These are phyloP conservation scores for Fusarium sp. DNA, from an alignment of 2,329 filamentous ascomycete genomes.

Conservation along the genomic window DNA sequence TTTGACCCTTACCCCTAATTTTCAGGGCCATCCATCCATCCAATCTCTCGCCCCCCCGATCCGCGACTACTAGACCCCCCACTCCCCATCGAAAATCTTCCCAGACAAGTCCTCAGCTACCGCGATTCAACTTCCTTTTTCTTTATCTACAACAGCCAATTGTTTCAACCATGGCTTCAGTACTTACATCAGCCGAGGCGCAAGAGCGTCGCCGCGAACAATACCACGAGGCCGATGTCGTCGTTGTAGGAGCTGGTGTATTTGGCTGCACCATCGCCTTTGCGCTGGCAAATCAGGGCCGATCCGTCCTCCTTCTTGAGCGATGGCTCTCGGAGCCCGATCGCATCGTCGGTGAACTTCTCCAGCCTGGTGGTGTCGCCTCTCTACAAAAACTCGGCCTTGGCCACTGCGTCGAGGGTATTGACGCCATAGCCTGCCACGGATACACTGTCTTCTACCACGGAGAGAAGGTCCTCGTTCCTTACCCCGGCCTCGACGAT, in stretches of 20 bases:
- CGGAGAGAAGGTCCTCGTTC: slow-evolving; percentile 77
- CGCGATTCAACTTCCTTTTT: slow-evolving; percentile 4
- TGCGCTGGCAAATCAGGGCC: slow-evolving; percentile 87
- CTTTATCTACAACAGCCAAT: slow-evolving; percentile 16
- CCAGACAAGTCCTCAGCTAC: slow-evolving; percentile 18
- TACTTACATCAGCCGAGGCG: slow-evolving; percentile 55
- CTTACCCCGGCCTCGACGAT: slow-evolving; percentile 77
- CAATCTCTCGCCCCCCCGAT: slow-evolving; percentile 44
- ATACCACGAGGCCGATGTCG: slow-evolving; percentile 80
- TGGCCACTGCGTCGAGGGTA: slow-evolving; percentile 84
- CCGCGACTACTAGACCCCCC: slow-evolving; percentile 37
- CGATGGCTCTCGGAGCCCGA: slow-evolving; percentile 91
- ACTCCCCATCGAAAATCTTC: slow-evolving; percentile 37
- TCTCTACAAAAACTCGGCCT: slow-evolving; percentile 86
- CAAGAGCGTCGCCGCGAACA: slow-evolving; percentile 64
- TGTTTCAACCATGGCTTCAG: slow-evolving; percentile 51
- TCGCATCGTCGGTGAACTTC: slow-evolving; percentile 93
- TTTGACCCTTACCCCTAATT: slow-evolving; percentile 24
- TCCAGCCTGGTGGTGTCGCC: slow-evolving; percentile 91
- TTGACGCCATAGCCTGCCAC: slow-evolving; percentile 84
- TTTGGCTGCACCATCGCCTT: slow-evolving; percentile 89
- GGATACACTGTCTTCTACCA: slow-evolving; percentile 93
- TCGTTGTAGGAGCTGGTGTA: slow-evolving; percentile 92
- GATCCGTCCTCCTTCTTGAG: slow-evolving; percentile 92
- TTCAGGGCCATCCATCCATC: slow-evolving; percentile 28